Evolutionary conservation across 202 grass and related monocot genomes (phyloP), one percentile per base, ranked within the genome.

Genomic region (Schoenoplectus triqueter): DNA sequence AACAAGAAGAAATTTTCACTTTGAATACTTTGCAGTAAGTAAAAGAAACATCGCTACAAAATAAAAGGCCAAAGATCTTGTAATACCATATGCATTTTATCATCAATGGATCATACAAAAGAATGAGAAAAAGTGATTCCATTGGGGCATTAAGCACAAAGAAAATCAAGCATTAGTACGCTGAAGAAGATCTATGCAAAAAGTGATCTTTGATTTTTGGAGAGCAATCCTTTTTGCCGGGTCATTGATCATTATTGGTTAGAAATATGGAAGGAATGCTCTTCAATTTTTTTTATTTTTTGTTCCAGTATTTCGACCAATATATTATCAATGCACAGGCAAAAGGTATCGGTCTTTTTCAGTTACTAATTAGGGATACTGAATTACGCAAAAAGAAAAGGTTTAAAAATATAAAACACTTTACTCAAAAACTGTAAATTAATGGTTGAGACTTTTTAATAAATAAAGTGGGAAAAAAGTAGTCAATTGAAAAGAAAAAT

Each of bases 231-330:
- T 22, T 2, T 48, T 95, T 9, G 84, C 86, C 0, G 86, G 89
- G 18, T 92, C 89, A 3, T 63, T 45, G 10, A 86, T 91, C 64
- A 90, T 92, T 47, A 5, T 88, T 1, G 70, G 89, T 63, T 95
- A 87, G 81, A 92, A 92, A 3, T 84, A 95, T 5, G 78, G 50
- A 7, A 88, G 89, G 74, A 86, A 59, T 21, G 2, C 73, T 59
- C 13, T 77, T 9, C 17, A 3, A 73, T 1, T 7, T 10, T 31
- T 39, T 59, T 60, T n/a, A n/a, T n/a, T n/a, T 19, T 82, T 21
- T 81, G 7, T 64, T 17, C 10, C 11, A 54, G 6, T 10, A 9
- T 52, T 13, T 46, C 7, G 10, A 3, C 11, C 7, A 18, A 39
- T 82, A 19, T 59, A 17, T 70, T 60, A 77, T n/a, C 11, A 15